phyloP scores from a whole-genome alignment of 331 rosid species.

The Stylosanthes scabra region DNA sequence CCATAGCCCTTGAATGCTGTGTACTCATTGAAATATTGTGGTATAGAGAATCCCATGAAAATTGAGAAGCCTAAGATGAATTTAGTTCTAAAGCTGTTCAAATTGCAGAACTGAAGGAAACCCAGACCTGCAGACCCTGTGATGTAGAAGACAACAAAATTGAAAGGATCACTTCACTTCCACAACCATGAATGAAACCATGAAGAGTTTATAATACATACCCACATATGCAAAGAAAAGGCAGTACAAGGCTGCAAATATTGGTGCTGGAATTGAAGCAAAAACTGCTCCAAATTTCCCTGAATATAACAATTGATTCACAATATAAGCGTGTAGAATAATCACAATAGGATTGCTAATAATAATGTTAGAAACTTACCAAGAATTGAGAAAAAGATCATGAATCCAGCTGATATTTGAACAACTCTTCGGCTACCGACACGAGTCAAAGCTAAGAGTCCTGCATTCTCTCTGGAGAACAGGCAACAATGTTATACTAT shows the following conservation, averaged over 20 bases:
- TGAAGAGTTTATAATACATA: slow-evolving; percentile 43
- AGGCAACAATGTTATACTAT: slow-evolving; percentile 16
- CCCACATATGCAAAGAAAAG: slow-evolving; percentile 98
- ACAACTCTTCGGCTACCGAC: slow-evolving; percentile 84
- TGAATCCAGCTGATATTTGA: slow-evolving; percentile 82
- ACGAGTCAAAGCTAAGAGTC: slow-evolving; percentile 83
- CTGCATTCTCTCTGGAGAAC: slow-evolving; percentile 77
- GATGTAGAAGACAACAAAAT: slow-evolving; percentile 25
- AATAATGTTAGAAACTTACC: slow-evolving; percentile 42
- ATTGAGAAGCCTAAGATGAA: slow-evolving; percentile 86
- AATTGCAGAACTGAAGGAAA: slow-evolving; percentile 84
- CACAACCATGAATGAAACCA: slow-evolving; percentile 3
- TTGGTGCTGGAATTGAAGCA: slow-evolving; percentile 97
- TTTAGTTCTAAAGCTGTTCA: slow-evolving; percentile 76
- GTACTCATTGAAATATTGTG: slow-evolving; percentile 83
- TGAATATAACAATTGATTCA: slow-evolving; percentile 37
- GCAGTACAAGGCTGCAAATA: slow-evolving; percentile 86
- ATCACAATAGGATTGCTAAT: not conserved
- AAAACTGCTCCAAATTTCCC: slow-evolving; percentile 98
- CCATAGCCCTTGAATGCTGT: slow-evolving; percentile 63
- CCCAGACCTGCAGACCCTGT: slow-evolving; percentile 89
- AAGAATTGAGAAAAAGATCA: slow-evolving; percentile 85
- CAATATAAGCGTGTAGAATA: not conserved
- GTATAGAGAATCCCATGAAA: slow-evolving; percentile 88
- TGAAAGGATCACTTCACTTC: not conserved